Conservation (phyloP, 306 rosid species). For the Prunus davidiana region DNA sequence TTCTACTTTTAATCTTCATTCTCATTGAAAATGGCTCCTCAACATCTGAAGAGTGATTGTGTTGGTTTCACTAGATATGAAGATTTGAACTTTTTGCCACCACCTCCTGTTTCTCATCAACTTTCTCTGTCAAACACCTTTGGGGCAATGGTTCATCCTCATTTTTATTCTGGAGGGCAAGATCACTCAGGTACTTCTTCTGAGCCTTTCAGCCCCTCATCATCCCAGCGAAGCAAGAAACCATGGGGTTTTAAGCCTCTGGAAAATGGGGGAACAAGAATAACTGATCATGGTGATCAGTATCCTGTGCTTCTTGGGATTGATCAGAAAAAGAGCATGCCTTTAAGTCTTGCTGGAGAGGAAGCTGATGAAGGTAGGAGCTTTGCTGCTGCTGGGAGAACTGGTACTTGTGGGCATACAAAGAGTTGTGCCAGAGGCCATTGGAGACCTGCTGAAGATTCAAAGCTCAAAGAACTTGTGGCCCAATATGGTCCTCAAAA, state of each 20-base stretch:
- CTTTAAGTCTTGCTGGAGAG: conserved; percentile 42
- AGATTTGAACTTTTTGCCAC: conserved; percentile 24
- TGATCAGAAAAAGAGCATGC: conserved; percentile 16
- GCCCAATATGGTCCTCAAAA: conserved; percentile 85
- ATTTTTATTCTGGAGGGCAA: neutral
- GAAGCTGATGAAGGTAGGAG: conserved; percentile 12
- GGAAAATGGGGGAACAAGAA: conserved; percentile 17
- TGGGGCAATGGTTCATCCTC: neutral
- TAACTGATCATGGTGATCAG: conserved; percentile 13
- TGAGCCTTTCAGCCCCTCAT: conserved; percentile 34
- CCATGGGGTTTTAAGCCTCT: conserved; percentile 8
- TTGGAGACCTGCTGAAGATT: conserved; percentile 94
- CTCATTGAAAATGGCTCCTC: conserved; percentile 38
- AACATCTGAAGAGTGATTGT: conserved; percentile 21
- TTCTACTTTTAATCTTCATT: neutral
- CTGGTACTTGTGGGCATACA: neutral
- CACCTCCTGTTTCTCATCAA: conserved; percentile 21
- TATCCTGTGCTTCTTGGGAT: neutral
- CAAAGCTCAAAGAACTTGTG: conserved; percentile 76
- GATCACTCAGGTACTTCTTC: neutral
- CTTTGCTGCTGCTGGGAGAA: conserved; percentile 17
- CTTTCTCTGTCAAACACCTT: conserved; percentile 13
- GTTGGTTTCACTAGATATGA: conserved; percentile 21
- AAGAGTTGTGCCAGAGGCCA: conserved; percentile 87
- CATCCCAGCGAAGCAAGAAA: neutral